phyloP scores from a whole-genome alignment of 2,329 filamentous ascomycete genomes.

The Chalaropsis ovoidea region DNA sequence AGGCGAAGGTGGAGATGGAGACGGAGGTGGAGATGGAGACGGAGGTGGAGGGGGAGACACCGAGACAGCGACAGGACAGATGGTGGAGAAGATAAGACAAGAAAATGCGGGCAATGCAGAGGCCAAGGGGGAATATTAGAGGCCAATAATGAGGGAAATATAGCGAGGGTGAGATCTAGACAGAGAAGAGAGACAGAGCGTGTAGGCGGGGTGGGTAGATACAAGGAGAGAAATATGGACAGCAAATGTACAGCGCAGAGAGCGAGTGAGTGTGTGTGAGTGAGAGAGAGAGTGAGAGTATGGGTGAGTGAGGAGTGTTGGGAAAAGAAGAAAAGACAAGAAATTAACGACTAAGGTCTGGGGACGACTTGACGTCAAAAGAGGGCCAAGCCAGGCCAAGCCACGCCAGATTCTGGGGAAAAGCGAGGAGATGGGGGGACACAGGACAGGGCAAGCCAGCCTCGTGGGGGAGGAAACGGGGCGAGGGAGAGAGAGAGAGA shows the following conservation, averaged over 20 bases:
- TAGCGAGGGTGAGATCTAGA: background rate
- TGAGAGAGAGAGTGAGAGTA: background rate
- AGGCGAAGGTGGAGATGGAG: conserved; percentile 18
- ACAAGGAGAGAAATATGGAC: background rate
- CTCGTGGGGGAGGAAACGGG: conserved; percentile 5
- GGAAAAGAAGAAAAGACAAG: background rate
- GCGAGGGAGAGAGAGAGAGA: conserved; percentile 5
- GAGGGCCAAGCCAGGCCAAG: conserved; percentile 3
- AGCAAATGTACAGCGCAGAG: background rate
- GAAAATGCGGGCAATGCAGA: background rate
- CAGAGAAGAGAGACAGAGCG: no score
- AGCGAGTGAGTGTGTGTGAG: background rate
- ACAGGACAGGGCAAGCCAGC: background rate
- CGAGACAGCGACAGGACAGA: background rate
- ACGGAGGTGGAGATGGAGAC: conserved; percentile 13
- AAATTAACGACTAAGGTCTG: background rate
- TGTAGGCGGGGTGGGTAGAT: background rate
- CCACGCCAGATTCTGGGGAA: conserved; percentile 6
- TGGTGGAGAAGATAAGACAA: background rate
- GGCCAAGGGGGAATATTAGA: background rate
- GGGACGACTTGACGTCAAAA: conserved; percentile 4
- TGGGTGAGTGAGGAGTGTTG: background rate
- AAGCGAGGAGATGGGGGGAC: conserved; percentile 1
- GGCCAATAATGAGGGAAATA: background rate
- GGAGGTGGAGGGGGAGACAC: background rate